These are phyloP conservation scores for Hydrangea macrophylla DNA, from an alignment of 148 eudicot genomes.

Conservation along the genomic window DNA sequence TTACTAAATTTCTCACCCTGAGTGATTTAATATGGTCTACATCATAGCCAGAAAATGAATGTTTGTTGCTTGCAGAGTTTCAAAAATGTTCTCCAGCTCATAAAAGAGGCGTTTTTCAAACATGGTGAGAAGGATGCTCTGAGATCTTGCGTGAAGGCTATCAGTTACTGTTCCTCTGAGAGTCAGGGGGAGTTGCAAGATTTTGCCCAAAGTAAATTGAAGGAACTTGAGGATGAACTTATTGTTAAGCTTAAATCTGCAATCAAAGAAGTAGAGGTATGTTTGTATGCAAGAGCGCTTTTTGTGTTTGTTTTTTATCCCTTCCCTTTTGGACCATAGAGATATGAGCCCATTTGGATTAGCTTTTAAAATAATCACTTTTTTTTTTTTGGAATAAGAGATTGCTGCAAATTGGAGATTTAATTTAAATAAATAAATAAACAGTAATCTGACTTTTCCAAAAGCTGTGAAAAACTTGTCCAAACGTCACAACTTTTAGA, in stretches of 20 bases:
- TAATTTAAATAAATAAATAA: no score
- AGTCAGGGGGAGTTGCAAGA: conserved; percentile 91
- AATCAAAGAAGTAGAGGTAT: conserved; percentile 78
- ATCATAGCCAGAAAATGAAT: neutral
- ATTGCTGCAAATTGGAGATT: neutral
- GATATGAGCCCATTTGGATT: no score
- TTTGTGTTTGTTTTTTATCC: no score
- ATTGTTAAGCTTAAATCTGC: conserved; percentile 67
- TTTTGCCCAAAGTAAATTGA: conserved; percentile 68
- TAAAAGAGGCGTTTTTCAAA: conserved; percentile 78
- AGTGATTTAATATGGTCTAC: neutral
- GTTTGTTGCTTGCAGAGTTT: conserved; percentile 54
- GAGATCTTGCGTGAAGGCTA: conserved; percentile 77
- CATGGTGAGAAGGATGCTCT: conserved; percentile 92
- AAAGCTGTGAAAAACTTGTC: no score
- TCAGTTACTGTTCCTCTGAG: conserved; percentile 64
- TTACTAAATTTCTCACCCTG: conserved; percentile 12
- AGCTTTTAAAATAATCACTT: no score
- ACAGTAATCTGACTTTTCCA: no score
- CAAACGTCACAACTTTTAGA: no score
- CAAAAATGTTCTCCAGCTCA: conserved; percentile 64
- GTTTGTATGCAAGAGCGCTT: neutral
- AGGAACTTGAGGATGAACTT: conserved; percentile 85
- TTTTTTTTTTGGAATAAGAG: neutral
- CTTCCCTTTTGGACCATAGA: no score